These are phyloP conservation scores for Suhomyces chickasaworum DNA, from an alignment of 1,139 yeast genomes.

Conservation along the genomic window DNA sequence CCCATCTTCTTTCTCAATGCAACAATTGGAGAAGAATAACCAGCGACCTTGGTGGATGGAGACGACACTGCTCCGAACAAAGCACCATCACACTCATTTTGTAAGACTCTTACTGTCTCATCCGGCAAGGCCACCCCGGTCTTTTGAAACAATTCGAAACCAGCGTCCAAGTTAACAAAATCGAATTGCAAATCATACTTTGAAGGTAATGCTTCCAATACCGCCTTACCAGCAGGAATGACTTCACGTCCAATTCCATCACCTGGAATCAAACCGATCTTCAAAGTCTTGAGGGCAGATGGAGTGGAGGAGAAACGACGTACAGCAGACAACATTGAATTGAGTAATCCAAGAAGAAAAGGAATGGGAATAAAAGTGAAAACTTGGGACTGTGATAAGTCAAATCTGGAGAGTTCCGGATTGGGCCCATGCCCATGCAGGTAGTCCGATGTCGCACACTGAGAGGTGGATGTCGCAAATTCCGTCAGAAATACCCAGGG, in stretches of 20 bases:
- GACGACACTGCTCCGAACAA: constrained; percentile 96
- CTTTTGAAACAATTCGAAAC: constrained; percentile 86
- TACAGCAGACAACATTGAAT: constrained; percentile 23
- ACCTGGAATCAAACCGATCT: constrained; percentile 82
- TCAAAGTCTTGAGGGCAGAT: constrained; percentile 37
- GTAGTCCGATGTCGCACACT: constrained; percentile 4
- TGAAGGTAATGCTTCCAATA: constrained; percentile 78
- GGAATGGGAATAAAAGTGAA: neutral
- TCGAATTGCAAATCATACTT: constrained; percentile 77
- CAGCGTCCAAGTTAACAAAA: constrained; percentile 88
- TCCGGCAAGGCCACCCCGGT: constrained; percentile 97
- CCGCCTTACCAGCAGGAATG: constrained; percentile 89
- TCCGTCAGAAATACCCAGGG: neutral
- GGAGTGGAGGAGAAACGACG: constrained; percentile 43
- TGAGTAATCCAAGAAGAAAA: neutral
- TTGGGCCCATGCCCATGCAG: constrained; percentile 1
- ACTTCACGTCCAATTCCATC: constrained; percentile 98
- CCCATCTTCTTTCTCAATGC: constrained; percentile 95
- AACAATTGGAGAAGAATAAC: constrained; percentile 97
- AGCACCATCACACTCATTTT: constrained; percentile 91
- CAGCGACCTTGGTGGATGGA: constrained; percentile 90
- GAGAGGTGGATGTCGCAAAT: neutral
- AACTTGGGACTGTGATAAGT: neutral
- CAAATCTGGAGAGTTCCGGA: constrained; percentile 6
- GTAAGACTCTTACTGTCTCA: constrained; percentile 78